Evolutionary conservation across 768 basidiomycete genomes (phyloP), one percentile per base, ranked within the genome.

Genomic region (Amanita brunnescens): DNA sequence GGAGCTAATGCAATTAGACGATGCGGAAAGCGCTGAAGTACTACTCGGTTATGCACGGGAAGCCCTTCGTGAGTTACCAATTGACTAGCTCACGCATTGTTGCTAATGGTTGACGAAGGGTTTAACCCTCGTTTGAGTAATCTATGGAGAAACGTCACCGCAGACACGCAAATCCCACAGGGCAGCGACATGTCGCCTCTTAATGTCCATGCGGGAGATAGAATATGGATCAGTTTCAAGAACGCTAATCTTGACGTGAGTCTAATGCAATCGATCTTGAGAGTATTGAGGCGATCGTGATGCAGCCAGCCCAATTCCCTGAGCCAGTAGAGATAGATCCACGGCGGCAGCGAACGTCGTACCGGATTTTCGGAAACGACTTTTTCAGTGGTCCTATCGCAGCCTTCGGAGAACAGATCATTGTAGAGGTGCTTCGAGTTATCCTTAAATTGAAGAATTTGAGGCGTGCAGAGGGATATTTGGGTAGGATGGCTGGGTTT

Each of bases 31-130:
- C 47, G 59, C 58, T 6, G 64, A 70, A 33, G 51, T 71, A 20
- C 58, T 80, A 6, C 64, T 60, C 6, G 78, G 77, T 16, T 81
- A 80, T 56, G 71, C 76, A 12, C 62, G 71, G 21, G 78, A 81
- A 57, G 79, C 71, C 0, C 71, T 78, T 70, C 65, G 78, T 75
- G 43, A 35, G 72, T 68, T 12, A 18, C 16, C n/a, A 16, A 37
- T 12, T 35, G 18, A 29, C 52, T n/a, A 13, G 2, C 20, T 23
- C 10, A 18, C n/a, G 38, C n/a, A n/a, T 21, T 24, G 21, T 26
- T 35, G 6, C 44, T 53, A 5, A 53, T 8, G 23, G 7, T 13
- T 23, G 23, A 3, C 18, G n/a, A 33, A 71, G 70, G 68, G 7
- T 59, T 73, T 18, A 65, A 64, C 48, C 68, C 70, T 5, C 72